Percentiles rank a stretch among this genome's conserved stretches.
phyloP scores from a whole-genome alignment of 1,139 yeast genomes.

The Debaryomycetaceae sp. region DNA sequence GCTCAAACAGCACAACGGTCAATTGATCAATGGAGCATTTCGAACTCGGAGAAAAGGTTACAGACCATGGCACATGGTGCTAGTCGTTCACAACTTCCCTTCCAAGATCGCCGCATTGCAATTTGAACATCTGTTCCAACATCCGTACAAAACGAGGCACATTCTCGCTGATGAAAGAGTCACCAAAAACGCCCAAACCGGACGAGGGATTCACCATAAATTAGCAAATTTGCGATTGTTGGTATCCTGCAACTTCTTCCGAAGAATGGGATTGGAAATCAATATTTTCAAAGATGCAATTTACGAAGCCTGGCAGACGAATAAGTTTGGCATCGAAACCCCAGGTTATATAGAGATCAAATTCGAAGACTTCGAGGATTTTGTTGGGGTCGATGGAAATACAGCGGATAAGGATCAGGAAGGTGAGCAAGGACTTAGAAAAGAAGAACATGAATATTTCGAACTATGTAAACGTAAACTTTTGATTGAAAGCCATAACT shows the following conservation, averaged over 20 bases:
- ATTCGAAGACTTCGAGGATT: slow-evolving; percentile 10
- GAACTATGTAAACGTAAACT: slow-evolving; percentile 17
- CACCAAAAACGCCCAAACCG: slow-evolving; percentile 23
- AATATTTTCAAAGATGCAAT: slow-evolving; percentile 31
- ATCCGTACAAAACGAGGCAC: slow-evolving; percentile 62
- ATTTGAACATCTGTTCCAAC: slow-evolving; percentile 79
- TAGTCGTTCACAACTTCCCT: slow-evolving; percentile 68
- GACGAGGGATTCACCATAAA: slow-evolving; percentile 43
- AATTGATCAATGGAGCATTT: slow-evolving; percentile 57
- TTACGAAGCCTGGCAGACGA: slow-evolving; percentile 22
- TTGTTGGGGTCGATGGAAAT: slow-evolving; percentile 2
- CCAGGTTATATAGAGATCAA: slow-evolving; percentile 7
- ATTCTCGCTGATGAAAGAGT: slow-evolving; percentile 32
- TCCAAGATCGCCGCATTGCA: slow-evolving; percentile 69
- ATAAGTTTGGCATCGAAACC: slow-evolving; percentile 22
- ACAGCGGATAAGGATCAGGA: slow-evolving; percentile 1
- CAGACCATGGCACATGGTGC: slow-evolving; percentile 72
- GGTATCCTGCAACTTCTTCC: slow-evolving; percentile 38
- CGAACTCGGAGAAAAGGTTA: slow-evolving; percentile 52
- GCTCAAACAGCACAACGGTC: slow-evolving; percentile 77
- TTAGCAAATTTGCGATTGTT: slow-evolving; percentile 52
- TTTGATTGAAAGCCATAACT: slow-evolving; percentile 17
- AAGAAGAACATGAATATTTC: slow-evolving; percentile 6
- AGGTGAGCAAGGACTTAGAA: slow-evolving; percentile 6
- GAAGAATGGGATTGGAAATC: slow-evolving; percentile 36